Evolutionary conservation across 306 rosid species (phyloP), one percentile per base, ranked within the genome.

Genomic region (Lablab purpureus): DNA sequence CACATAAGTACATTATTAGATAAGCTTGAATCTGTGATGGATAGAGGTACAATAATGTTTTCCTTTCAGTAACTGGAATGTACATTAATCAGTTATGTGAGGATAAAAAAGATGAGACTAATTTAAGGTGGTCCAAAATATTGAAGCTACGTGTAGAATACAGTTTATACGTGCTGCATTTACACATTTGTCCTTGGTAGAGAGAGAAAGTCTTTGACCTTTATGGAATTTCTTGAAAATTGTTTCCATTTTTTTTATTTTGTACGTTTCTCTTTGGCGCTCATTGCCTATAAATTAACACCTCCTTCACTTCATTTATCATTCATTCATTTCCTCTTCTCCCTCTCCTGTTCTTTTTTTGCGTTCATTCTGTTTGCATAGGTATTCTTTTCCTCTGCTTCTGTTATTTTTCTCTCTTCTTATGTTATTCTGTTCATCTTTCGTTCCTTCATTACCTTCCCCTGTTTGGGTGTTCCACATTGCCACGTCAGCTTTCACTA

Each of bases 251-350:
- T 28, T 82, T 13, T 49, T 2, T 80, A 10, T 43, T 3, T 60
- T 32, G 27, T 22, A 9, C n/a, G 65, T 75, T 22, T 30, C 50
- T 18, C 4, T 25, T 11, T 80, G 11, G 79, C 60, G 64, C 79
- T 62, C 79, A 65, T 43, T 15, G 45, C 46, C 88, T 84, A 87
- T 87, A 84, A 87, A 87, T 82, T 51, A 17, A 60, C 68, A 19
- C 80, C n/a, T 19, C 51, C 67, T 11, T 49, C 75, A 0, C 80
- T 32, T 70, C 69, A 18, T 4, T 55, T 47, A 81, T 2, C 82
- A 87, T 80, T 68, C 81, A 73, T 79, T 75, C 77, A 64, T 41
- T 75, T 45, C 79, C 21, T 32, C 73, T 59, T 55, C 58, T 70
- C 62, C 66, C 47, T 36, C 74, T 46, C 43, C 76, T 36, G 11